Evolutionary conservation across 306 rosid genomes (phyloP).

Genomic region (Potentilla sterilis): DNA sequence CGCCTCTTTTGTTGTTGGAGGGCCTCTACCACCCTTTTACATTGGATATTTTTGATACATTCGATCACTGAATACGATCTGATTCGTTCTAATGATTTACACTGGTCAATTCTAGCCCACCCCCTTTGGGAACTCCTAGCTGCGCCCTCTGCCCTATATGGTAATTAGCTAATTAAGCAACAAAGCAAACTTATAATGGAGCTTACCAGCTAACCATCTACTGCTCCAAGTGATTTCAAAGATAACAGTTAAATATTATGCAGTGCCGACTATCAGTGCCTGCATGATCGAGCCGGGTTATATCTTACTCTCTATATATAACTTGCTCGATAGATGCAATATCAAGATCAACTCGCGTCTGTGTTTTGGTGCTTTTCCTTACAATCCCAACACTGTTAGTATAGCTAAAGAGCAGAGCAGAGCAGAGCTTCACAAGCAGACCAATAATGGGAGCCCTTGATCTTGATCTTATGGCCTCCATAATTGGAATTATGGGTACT

Average conservation of each 20-base stretch:
- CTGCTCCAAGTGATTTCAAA: background rate
- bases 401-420: background rate
- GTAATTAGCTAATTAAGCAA: background rate
- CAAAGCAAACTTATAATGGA: background rate
- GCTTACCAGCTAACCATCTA: background rate
- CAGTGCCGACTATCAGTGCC: background rate
- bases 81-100: too few species aligned
- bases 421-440: background rate
- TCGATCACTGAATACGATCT: too few species aligned
- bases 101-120: too few species aligned
- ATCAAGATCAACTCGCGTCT: background rate
- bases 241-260: background rate
- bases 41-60: too few species aligned
- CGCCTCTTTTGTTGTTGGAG: too few species aligned
- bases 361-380: background rate
- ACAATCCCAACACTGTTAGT: background rate
- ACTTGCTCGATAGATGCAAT: background rate
- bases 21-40: too few species aligned
- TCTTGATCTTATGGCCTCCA: constrained; percentile 22
- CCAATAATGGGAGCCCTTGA: constrained; percentile 25
- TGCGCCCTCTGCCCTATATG: too few species aligned
- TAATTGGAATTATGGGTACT: constrained; percentile 46
- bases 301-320: background rate
- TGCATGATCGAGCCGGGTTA: background rate
- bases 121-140: too few species aligned